Percentiles rank a stretch among this genome's conserved stretches.
phyloP scores from a whole-genome alignment of 805 yeast species.

The Zygosaccharomyces siamensis region DNA sequence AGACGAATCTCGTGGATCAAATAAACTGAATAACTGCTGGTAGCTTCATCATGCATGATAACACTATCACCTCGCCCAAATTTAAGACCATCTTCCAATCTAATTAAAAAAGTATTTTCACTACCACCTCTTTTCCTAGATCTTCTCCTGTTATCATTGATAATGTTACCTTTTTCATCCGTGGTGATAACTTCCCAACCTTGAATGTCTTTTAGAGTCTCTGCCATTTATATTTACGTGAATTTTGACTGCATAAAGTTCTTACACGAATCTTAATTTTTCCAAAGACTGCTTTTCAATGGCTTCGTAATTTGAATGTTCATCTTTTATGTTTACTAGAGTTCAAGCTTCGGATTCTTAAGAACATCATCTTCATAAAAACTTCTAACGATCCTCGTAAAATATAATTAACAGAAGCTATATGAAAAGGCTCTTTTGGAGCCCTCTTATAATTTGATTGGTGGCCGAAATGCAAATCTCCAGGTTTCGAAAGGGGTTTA shows the following conservation, averaged over 20 bases:
- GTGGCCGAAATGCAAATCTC: slow-evolving; percentile 8
- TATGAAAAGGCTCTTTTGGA: not conserved
- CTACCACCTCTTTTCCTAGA: slow-evolving; percentile 23
- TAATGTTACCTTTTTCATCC: slow-evolving; percentile 26
- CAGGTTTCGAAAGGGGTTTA: slow-evolving; percentile 9
- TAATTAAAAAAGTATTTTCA: slow-evolving; percentile 31
- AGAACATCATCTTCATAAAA: not conserved
- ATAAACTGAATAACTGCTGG: slow-evolving; percentile 39
- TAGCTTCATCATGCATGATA: slow-evolving; percentile 37
- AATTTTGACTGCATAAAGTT: not conserved
- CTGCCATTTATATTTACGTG: slow-evolving; percentile 20
- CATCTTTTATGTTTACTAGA: not conserved
- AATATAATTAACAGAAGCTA: not conserved
- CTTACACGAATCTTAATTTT: not conserved
- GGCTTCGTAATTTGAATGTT: not conserved
- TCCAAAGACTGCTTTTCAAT: not conserved
- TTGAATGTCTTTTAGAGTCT: slow-evolving; percentile 21
- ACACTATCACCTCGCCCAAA: slow-evolving; percentile 52
- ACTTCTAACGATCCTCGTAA: not conserved
- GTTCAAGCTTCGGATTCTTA: not conserved
- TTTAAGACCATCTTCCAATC: slow-evolving; percentile 45
- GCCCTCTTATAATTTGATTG: not conserved
- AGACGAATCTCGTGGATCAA: slow-evolving; percentile 48
- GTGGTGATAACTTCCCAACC: slow-evolving; percentile 32
- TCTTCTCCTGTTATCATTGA: slow-evolving; percentile 22